Base-by-base conservation (phyloP, 345 rosid genomes). In the Hibiscus tridactylites region DNA sequence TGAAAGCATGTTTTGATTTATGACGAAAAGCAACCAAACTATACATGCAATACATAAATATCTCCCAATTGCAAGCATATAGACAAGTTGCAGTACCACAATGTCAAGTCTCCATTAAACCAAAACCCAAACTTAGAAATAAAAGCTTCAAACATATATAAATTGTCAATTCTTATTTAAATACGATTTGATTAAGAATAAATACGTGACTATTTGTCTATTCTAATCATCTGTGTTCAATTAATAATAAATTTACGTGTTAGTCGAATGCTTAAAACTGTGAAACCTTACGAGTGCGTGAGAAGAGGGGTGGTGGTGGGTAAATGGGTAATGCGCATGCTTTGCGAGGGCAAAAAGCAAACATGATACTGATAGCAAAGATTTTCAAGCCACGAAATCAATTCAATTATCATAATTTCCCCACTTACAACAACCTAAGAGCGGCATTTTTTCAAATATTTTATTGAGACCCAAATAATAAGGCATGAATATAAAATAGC, bases 281-380 rank as follows among this genome's bases (percentile, higher is more conserved):
- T 44, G 6, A 65, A 21, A 19, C 53, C 53, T 44, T 64, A 49
- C n/a, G 53, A 49, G 53, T 49, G 53, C 53, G n/a, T 4, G 6
- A 16, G 6, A 3, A 4, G 31, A 9, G n/a, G 9, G 31, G 29
- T 17, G 4, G n/a, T 39, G n/a, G 17, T 21, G 56, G 54, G 33
- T 24, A 12, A 47, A 66, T 65, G 69, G 42, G 39, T 46, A 10
- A 49, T 67, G 71, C 71, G 71, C 71, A 15, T 67, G 71, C 71
- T 67, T 67, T 67, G 15, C 59, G 19, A 67, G 26, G 31, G 39
- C 13, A 11, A 24, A 2, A 66, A 0, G 28, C 0, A 47, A 10
- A 65, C 3, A 57, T 6, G 61, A 57, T 26, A 46, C 21, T 47
- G 70, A 26, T 26, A 8, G 39, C 71, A 28, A 67, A 49, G 71